Percentiles rank a stretch among this genome's conserved stretches.
Evolutionary conservation across 192 early-diverging fungal species (phyloP).

Genomic region (Glomus cerebriforme): DNA sequence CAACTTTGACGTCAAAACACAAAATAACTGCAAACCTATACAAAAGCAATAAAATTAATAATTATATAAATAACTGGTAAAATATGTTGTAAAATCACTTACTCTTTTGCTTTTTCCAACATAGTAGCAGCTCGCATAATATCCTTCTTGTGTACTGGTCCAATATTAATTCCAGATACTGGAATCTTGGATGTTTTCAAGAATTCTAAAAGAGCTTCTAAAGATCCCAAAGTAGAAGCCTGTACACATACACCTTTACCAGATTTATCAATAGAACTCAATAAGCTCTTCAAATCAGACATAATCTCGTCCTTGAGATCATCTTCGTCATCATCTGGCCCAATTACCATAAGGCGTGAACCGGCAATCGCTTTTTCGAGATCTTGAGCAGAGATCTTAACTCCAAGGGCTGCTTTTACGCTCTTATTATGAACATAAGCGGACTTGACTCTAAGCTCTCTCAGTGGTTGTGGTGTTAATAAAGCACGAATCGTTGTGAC

Average conservation of each 20-base stretch:
- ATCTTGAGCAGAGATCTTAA: conserved; percentile 93
- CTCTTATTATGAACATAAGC: conserved; percentile 94
- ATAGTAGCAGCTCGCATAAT: conserved; percentile 88
- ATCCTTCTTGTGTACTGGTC: conserved; percentile 97
- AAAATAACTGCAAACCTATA: conserved; percentile 69
- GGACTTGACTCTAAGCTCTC: conserved; percentile 96
- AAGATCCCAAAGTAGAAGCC: conserved; percentile 95
- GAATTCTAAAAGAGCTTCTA: conserved; percentile 96
- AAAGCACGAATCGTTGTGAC: conserved; percentile 90
- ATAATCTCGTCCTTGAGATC: conserved; percentile 94
- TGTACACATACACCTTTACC: conserved; percentile 96
- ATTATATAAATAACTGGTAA: conserved; percentile 38
- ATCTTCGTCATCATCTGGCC: conserved; percentile 96
- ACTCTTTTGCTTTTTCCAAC: conserved; percentile 89
- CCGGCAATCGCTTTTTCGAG: conserved; percentile 97
- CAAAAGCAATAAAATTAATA: conserved; percentile 57
- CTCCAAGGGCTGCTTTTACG: conserved; percentile 95
- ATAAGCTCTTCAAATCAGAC: conserved; percentile 78
- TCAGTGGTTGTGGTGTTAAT: conserved; percentile 98
- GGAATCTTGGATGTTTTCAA: conserved; percentile 90
- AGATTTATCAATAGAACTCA: conserved; percentile 78
- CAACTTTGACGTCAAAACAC: conserved; percentile 91
- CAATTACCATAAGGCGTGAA: conserved; percentile 89
- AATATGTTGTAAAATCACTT: neutral
- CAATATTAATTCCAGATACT: conserved; percentile 95